These are phyloP conservation scores for Yamadazyma taylorii DNA, from an alignment of 1,139 yeast genomes.

Conservation along the genomic window DNA sequence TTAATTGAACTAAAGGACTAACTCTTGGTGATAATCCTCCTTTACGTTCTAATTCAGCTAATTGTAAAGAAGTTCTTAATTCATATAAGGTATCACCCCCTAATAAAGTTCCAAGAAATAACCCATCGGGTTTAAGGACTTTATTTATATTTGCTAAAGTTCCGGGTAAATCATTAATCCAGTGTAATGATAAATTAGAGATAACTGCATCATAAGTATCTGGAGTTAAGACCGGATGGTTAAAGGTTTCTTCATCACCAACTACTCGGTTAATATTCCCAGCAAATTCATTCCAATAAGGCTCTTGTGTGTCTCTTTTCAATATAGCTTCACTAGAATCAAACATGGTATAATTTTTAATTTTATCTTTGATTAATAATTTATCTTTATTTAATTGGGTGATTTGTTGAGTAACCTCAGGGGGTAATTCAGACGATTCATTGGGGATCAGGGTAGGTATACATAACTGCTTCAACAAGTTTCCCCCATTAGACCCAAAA, in stretches of 20 bases:
- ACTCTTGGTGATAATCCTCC: constrained; percentile 83
- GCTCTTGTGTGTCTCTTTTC: constrained; percentile 43
- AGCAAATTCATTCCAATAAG: constrained; percentile 37
- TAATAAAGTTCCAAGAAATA: constrained; percentile 79
- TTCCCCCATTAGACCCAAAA: constrained; percentile 75
- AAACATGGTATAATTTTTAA: constrained; percentile 62
- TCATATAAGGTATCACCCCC: constrained; percentile 87
- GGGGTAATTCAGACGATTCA: constrained; percentile 22
- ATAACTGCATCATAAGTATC: constrained; percentile 69
- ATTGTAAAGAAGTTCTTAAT: constrained; percentile 72
- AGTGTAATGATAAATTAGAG: constrained; percentile 74
- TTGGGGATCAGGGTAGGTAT: constrained; percentile 30
- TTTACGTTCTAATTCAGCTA: constrained; percentile 76
- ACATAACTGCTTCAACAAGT: constrained; percentile 42
- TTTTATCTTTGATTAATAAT: constrained; percentile 47
- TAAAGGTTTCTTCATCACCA: constrained; percentile 67
- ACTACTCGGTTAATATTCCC: constrained; percentile 49
- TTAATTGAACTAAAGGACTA: constrained; percentile 77
- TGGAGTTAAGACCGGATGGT: constrained; percentile 36
- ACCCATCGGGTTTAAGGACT: constrained; percentile 77
- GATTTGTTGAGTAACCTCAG: constrained; percentile 28
- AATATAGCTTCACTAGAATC: constrained; percentile 62
- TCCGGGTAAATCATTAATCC: constrained; percentile 82
- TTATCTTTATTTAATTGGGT: constrained; percentile 54
- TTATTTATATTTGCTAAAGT: constrained; percentile 56